A percentile compares a stretch with the other conserved stretches of the same genome.
phyloP scores from a whole-genome alignment of 106 monocot species.

The Iris macrosiphon region DNA sequence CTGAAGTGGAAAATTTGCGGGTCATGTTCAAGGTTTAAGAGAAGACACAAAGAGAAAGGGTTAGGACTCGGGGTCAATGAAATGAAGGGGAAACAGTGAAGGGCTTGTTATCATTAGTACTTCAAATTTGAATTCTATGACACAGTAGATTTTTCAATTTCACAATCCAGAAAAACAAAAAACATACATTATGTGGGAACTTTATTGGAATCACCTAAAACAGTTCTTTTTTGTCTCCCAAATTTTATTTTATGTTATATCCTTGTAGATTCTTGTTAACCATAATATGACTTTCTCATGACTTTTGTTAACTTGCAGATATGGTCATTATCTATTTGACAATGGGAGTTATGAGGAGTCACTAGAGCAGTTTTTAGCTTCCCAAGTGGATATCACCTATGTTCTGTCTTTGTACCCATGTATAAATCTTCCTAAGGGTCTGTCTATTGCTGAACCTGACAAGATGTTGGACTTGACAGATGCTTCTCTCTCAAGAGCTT shows the following conservation, averaged over 20 bases:
- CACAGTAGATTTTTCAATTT: no score
- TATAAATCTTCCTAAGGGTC: slow-evolving; percentile 64
- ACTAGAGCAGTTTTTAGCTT: slow-evolving; percentile 85
- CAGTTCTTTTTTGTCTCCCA: no score
- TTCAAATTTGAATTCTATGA: no score
- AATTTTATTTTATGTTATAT: not conserved
- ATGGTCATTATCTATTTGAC: slow-evolving; percentile 90
- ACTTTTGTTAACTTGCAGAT: slow-evolving; percentile 38
- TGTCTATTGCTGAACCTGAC: slow-evolving; percentile 28
- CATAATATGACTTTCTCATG: not conserved
- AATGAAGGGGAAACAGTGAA: no score
- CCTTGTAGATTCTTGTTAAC: not conserved
- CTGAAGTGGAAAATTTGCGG: no score
- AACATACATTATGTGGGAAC: no score
- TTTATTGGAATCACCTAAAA: no score
- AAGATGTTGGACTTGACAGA: slow-evolving; percentile 36
- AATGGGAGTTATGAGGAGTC: slow-evolving; percentile 89
- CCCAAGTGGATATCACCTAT: slow-evolving; percentile 94
- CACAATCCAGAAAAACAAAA: no score
- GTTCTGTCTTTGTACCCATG: slow-evolving; percentile 78
- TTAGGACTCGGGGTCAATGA: no score
- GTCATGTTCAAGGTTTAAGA: no score
- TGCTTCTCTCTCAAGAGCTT: slow-evolving; percentile 48
- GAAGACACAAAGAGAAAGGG: no score
- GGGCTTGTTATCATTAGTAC: no score